Conservation (phyloP, 192 early-diverging fungal genomes). For the Backusella australiensis region DNA sequence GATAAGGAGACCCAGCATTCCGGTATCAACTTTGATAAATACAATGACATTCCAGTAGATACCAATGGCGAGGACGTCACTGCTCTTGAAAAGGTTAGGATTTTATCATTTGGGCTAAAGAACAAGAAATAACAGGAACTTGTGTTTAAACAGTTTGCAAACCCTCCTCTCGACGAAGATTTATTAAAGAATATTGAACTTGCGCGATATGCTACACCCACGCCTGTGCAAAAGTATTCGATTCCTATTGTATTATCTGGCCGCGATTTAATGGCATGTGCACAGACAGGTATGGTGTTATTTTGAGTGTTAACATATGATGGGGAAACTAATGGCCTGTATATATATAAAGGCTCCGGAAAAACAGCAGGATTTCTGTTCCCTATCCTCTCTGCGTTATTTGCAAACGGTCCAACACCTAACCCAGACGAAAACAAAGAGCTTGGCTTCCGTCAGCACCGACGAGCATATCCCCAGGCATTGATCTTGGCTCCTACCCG, state of each 20-base stretch:
- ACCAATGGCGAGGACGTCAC: slow-evolving; percentile 55
- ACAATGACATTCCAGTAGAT: slow-evolving; percentile 67
- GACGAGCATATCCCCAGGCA: slow-evolving; percentile 74
- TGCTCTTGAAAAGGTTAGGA: slow-evolving; percentile 46
- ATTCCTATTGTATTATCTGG: slow-evolving; percentile 57
- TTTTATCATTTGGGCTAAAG: background rate
- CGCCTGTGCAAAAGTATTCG: slow-evolving; percentile 72
- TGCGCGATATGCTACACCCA: slow-evolving; percentile 65
- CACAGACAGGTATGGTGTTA: slow-evolving; percentile 64
- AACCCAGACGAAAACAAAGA: background rate
- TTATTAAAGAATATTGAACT: slow-evolving; percentile 70
- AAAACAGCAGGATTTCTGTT: slow-evolving; percentile 83
- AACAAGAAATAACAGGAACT: slow-evolving; percentile 25
- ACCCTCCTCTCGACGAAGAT: slow-evolving; percentile 73
- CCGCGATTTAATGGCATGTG: slow-evolving; percentile 84
- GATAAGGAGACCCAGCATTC: slow-evolving; percentile 48
- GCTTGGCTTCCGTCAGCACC: slow-evolving; percentile 14
- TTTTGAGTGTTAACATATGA: background rate
- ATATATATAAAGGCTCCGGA: slow-evolving; percentile 43
- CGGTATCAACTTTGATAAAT: slow-evolving; percentile 81
- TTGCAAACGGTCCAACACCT: slow-evolving; percentile 42
- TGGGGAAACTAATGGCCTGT: background rate
- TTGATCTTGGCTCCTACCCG: slow-evolving; percentile 97
- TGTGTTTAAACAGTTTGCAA: slow-evolving; percentile 42
- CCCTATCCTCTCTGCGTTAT: slow-evolving; percentile 67